Evolutionary conservation across 164 flowering plant genomes (phyloP).

Genomic region (Liquidambar formosana): DNA sequence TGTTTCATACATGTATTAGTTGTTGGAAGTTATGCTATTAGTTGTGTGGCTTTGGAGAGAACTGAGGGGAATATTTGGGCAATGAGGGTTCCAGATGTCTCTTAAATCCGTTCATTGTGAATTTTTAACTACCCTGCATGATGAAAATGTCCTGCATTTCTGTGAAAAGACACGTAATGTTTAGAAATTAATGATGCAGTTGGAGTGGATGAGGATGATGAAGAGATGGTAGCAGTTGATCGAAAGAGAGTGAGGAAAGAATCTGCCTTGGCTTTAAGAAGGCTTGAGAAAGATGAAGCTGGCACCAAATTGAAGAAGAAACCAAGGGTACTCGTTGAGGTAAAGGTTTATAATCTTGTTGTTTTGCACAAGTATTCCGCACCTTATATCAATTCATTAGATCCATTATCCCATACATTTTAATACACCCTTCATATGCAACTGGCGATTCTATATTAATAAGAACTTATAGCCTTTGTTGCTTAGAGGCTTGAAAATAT

Average conservation of each 20-base stretch:
- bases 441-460: not conserved
- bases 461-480: not conserved
- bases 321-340: constrained; percentile 75
- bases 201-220: constrained; percentile 51
- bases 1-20: too few species aligned
- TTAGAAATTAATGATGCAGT: constrained; percentile 20
- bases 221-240: constrained; percentile 31
- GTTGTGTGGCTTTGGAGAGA: too few species aligned
- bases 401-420: not conserved
- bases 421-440: not conserved
- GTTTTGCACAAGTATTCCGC: not conserved
- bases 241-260: constrained; percentile 37
- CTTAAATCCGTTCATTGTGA: too few species aligned
- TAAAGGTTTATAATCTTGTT: constrained; percentile 21
- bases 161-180: not conserved
- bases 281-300: constrained; percentile 40
- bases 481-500: too few species aligned
- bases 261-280: constrained; percentile 27
- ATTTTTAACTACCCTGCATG: too few species aligned
- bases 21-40: too few species aligned
- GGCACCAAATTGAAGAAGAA: constrained; percentile 48
- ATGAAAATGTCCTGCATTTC: too few species aligned
- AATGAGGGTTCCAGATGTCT: too few species aligned
- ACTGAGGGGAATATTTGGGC: too few species aligned
- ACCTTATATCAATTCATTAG: not conserved